These are phyloP conservation scores for Wickerhamiella sergipiensis DNA, from an alignment of 805 yeast species.

Conservation along the genomic window DNA sequence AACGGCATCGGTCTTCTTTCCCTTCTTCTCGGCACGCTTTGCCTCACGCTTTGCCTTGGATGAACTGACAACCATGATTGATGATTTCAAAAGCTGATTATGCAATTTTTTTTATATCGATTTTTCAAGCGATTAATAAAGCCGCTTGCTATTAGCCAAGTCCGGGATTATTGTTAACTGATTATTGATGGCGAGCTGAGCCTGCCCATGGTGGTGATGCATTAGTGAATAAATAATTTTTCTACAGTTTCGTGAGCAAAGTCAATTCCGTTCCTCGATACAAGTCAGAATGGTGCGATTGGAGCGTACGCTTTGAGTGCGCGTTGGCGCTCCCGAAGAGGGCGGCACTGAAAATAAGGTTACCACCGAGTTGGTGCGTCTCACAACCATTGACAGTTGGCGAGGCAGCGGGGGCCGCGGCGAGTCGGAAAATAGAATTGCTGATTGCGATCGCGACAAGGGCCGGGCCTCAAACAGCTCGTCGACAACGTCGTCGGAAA, in stretches of 20 bases:
- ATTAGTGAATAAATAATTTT: no score
- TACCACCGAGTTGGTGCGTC: conserved; percentile 4
- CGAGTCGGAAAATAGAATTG: not conserved
- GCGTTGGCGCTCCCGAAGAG: conserved; percentile 1
- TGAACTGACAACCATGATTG: conserved; percentile 40
- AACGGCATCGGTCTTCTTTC: conserved; percentile 43
- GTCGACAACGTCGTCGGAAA: conserved; percentile 22
- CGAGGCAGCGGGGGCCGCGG: conserved; percentile 3
- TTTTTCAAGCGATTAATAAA: not conserved
- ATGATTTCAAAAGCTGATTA: not conserved
- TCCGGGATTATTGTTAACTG: not conserved
- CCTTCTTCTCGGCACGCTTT: conserved; percentile 70
- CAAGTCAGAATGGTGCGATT: not conserved
- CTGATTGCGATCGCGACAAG: not conserved
- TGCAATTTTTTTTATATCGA: not conserved
- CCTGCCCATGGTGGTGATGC: no score
- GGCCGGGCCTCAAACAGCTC: conserved; percentile 11
- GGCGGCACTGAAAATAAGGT: conserved; percentile 4
- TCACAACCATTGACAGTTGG: conserved; percentile 3
- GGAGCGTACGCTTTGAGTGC: not conserved
- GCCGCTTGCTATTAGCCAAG: not conserved
- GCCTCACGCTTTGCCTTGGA: conserved; percentile 98
- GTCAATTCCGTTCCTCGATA: conserved; percentile 1
- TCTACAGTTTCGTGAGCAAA: not conserved
- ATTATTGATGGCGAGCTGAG: no score